A percentile compares a stretch with the other conserved stretches of the same genome.
These are phyloP conservation scores for Trichoderma atroviride DNA, from an alignment of 2,329 filamentous ascomycete genomes.

Conservation along the genomic window DNA sequence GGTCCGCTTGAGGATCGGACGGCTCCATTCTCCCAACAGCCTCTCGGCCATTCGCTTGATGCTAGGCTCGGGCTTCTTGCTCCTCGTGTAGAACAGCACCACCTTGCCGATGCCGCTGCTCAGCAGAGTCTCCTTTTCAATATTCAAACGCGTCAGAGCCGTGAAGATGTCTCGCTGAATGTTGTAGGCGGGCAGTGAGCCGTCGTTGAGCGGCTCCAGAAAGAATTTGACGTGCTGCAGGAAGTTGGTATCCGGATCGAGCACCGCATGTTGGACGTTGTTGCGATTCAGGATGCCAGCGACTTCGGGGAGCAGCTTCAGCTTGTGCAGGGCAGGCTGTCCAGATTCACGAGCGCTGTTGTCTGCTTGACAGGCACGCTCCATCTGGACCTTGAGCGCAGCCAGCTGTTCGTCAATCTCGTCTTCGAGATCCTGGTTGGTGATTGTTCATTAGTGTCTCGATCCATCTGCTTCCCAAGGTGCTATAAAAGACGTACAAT, in stretches of 20 bases:
- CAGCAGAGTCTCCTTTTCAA: constrained; percentile 86
- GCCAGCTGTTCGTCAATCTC: constrained; percentile 90
- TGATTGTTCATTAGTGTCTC: background rate
- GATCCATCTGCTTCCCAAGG: background rate
- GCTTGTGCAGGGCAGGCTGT: constrained; percentile 85
- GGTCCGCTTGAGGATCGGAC: constrained; percentile 89
- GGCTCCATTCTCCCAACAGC: constrained; percentile 92
- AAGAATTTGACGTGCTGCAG: constrained; percentile 96
- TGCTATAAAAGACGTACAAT: constrained; percentile 61
- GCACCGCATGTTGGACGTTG: constrained; percentile 78
- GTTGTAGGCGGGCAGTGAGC: constrained; percentile 91
- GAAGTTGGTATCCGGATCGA: constrained; percentile 94
- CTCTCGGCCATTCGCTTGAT: constrained; percentile 95
- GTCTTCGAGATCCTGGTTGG: constrained; percentile 76
- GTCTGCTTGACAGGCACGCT: constrained; percentile 83
- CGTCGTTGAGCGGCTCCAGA: constrained; percentile 91
- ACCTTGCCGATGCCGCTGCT: constrained; percentile 96
- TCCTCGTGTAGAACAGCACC: constrained; percentile 94
- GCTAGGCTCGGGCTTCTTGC: constrained; percentile 80
- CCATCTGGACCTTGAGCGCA: constrained; percentile 86
- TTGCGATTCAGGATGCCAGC: constrained; percentile 86
- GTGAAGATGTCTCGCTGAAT: constrained; percentile 94
- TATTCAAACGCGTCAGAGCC: constrained; percentile 76
- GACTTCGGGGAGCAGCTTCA: constrained; percentile 91
- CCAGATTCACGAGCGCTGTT: constrained; percentile 77